Evolutionary conservation across 306 rosid genomes (phyloP), one percentile per base, ranked within the genome.

Genomic region (Cicer pinnatifidum): DNA sequence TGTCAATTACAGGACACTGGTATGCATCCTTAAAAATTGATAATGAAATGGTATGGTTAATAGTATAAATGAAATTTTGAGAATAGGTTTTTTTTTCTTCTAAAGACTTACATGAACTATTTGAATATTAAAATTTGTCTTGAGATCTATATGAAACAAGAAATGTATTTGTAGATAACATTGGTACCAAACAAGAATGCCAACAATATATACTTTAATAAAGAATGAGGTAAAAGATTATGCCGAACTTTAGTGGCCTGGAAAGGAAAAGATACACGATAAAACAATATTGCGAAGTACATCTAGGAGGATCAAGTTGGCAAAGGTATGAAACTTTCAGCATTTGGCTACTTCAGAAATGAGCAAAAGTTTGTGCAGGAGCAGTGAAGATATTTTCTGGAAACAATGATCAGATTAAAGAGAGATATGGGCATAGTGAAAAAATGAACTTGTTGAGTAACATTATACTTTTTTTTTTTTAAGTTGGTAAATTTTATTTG

Each of bases 301-400:
- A 40, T 53, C 11, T 15, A 23, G 2, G 66, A 47, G 41, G n/a
- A 56, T 11, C 54, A 54, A 11, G 40, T 10, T 52, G 12, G 46
- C 9, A 20, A 69, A 38, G 20, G 12, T 11, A 11, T 51, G 61
- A 52, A 12, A 20, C 23, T 35, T 35, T 40, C 37, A 59, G 41
- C 68, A 33, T 41, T 10, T 52, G 41, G 47, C 56, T 47, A 47
- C 5, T 47, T 47, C 15, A 68, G 23, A 33, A 68, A 47, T 68
- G 59, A 48, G 44, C 58, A 23, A 67, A 45, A 35, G 72, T 67
- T 45, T 23, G 73, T 33, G 41, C 9, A 5, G 43, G 23, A 71
- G 16, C 11, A 5, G 43, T 33, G 11, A 16, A 9, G 15, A 16
- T 59, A 33, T 69, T 47, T 47, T 59, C 54, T 59, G 40, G 5